A percentile compares a stretch with the other conserved stretches of the same genome.
phyloP scores from a whole-genome alignment of 768 basidiomycete species.

The Cubamyces lactineus region DNA sequence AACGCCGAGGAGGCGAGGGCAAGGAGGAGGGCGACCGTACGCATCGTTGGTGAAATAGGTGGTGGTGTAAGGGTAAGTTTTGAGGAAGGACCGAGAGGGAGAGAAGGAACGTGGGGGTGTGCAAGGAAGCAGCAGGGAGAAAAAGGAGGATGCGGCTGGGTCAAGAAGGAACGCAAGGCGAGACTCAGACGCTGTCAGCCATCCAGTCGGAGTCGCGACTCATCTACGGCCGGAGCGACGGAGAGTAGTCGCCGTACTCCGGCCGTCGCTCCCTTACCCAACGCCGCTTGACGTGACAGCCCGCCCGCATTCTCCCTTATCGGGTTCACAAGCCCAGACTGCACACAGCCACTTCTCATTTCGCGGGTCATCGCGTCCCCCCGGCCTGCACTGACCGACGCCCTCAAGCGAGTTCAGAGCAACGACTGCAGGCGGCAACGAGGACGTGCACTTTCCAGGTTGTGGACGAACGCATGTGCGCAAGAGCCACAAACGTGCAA shows the following conservation, averaged over 20 bases:
- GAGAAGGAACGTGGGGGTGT: slow-evolving; percentile 25
- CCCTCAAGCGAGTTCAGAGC: no score
- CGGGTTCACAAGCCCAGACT: background rate
- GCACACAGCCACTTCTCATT: slow-evolving; percentile 2
- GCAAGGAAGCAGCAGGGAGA: slow-evolving; percentile 8
- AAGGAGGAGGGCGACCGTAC: slow-evolving; percentile 44
- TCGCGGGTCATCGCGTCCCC: no score
- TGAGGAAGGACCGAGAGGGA: slow-evolving; percentile 10
- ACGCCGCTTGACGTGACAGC: background rate
- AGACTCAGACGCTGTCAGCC: slow-evolving; percentile 8
- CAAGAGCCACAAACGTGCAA: no score
- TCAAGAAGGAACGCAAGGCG: slow-evolving; percentile 14
- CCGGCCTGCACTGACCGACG: no score
- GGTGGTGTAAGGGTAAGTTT: slow-evolving; percentile 6
- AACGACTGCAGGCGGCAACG: no score
- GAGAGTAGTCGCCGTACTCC: slow-evolving; percentile 7
- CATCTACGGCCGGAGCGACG: slow-evolving; percentile 7
- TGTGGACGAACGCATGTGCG: no score
- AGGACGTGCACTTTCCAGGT: no score
- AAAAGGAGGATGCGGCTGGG: slow-evolving; percentile 7
- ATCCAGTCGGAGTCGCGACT: background rate
- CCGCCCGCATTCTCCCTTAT: slow-evolving; percentile 11
- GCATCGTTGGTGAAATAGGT: slow-evolving; percentile 43
- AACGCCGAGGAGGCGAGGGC: slow-evolving; percentile 55
- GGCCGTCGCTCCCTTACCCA: background rate